These are phyloP conservation scores for Populus hybrid DNA, from an alignment of 441 rosid genomes.

Conservation along the genomic window DNA sequence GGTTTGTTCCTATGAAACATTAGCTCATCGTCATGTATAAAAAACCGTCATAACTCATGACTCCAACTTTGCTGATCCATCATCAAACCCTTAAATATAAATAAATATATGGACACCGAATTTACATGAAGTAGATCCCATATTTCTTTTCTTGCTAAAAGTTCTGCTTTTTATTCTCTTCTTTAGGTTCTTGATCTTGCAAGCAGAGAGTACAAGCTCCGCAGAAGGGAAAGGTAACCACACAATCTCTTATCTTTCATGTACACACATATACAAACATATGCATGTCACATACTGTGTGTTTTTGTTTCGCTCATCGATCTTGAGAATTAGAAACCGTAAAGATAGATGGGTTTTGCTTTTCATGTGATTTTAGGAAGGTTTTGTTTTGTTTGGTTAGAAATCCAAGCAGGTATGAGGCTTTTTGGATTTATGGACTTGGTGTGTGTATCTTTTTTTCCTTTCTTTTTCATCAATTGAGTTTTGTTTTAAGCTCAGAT, in stretches of 20 bases:
- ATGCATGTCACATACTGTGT: neutral
- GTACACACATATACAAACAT: neutral
- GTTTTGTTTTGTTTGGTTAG: neutral
- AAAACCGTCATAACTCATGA: conserved; percentile 2
- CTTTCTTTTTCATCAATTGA: neutral
- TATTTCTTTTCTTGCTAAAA: no score
- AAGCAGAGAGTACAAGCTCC: neutral
- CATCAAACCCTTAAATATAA: conserved; percentile 6
- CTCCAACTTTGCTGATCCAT: conserved; percentile 3
- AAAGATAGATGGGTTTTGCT: neutral
- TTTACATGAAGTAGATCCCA: neutral
- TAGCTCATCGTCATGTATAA: neutral
- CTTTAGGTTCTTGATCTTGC: conserved; percentile 14
- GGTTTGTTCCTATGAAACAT: conserved; percentile 22
- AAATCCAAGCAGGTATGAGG: neutral
- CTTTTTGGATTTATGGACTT: neutral
- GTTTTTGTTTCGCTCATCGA: neutral
- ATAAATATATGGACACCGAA: neutral
- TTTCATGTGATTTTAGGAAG: neutral
- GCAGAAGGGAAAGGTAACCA: conserved; percentile 2
- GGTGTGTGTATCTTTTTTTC: neutral
- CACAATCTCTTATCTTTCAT: neutral
- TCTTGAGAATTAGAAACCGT: neutral
- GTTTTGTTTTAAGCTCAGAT: neutral
- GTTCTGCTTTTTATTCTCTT: neutral